These are phyloP conservation scores for Salinomyces thailandicus DNA, from an alignment of 2,329 filamentous ascomycete genomes.

Conservation along the genomic window DNA sequence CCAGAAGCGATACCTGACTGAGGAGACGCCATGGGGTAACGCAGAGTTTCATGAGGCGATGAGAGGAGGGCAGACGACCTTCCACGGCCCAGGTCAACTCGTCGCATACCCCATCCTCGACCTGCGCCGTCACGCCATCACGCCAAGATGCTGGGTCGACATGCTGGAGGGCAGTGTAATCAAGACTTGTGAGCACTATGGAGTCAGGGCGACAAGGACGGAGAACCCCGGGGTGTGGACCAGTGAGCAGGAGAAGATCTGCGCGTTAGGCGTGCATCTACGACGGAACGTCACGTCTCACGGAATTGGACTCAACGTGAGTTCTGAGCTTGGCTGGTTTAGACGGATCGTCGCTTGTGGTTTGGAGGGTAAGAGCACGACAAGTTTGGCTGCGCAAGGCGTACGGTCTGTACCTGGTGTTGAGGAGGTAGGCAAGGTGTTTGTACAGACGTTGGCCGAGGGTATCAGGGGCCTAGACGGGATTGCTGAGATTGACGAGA, in stretches of 20 bases:
- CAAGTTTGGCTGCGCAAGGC: constrained; percentile 55
- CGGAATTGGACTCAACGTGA: constrained; percentile 72
- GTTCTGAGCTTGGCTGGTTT: constrained; percentile 53
- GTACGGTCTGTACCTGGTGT: constrained; percentile 25
- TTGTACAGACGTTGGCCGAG: constrained; percentile 31
- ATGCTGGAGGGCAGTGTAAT: constrained; percentile 70
- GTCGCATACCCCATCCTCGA: constrained; percentile 91
- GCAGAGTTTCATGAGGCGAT: constrained; percentile 60
- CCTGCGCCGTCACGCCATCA: constrained; percentile 56
- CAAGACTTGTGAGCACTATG: constrained; percentile 49
- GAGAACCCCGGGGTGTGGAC: constrained; percentile 79
- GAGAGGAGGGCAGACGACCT: constrained; percentile 87
- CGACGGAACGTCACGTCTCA: constrained; percentile 72
- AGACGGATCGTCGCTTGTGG: constrained; percentile 83
- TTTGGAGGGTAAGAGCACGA: constrained; percentile 65
- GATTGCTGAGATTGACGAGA: background rate
- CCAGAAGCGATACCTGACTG: constrained; percentile 35
- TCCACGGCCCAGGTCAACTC: constrained; percentile 87
- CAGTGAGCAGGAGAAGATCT: constrained; percentile 58
- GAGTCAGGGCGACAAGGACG: constrained; percentile 52
- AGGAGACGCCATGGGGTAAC: constrained; percentile 23
- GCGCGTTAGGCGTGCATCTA: constrained; percentile 85
- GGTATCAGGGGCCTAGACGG: constrained; percentile 2
- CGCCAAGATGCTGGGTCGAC: constrained; percentile 65
- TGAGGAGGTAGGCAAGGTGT: constrained; percentile 29